Base-by-base conservation (phyloP, 495 filamentous ascomycete species). In the Talaromyces liani region DNA sequence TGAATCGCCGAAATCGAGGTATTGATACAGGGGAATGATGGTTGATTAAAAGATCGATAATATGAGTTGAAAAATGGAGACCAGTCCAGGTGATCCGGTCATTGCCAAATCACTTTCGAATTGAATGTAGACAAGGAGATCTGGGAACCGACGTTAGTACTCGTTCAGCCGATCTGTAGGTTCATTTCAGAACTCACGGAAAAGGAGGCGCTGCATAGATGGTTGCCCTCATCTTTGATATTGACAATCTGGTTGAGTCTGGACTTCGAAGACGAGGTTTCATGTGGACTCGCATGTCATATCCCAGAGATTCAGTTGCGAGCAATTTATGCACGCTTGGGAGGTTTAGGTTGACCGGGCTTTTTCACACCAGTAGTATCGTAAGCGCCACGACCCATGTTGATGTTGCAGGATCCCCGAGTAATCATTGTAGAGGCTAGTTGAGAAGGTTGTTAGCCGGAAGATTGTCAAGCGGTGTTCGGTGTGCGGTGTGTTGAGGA, bases 361-460 rank as follows among this genome's bases (percentile, higher is more conserved):
- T 84, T 84, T 69, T 82, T 80, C 20, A 84, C 79, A 24, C 82
- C 83, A 4, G 83, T 85, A 61, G 82, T 85, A 65, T 85, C 83
- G 66, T 85, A 85, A 67, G 80, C 81, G 60, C 83, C 83, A 58
- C 83, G 80, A 66, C 82, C 83, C 82, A 85, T 85, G 70, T 85
- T 85, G 22, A 56, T 56, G 71, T 71, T 76, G 58, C 76, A 74
- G 49, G 76, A 72, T 69, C 79, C 78, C 71, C 78, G 74, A 58
- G 77, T 71, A 65, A 84, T 82, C 82, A 85, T 85, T 60, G 70
- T 73, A 56, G 45, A 31, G 51, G 24, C 49, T 41, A 47, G 59
- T 18, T 36, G 22, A 16, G 22, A 36, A 62, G 20, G 41, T 16
- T 33, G 41, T 53, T 29, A 61, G 60, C 41, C 45, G 41, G 24